Base-by-base conservation (phyloP, 2,329 filamentous ascomycete species). In the Sarocladium brachiariae region DNA sequence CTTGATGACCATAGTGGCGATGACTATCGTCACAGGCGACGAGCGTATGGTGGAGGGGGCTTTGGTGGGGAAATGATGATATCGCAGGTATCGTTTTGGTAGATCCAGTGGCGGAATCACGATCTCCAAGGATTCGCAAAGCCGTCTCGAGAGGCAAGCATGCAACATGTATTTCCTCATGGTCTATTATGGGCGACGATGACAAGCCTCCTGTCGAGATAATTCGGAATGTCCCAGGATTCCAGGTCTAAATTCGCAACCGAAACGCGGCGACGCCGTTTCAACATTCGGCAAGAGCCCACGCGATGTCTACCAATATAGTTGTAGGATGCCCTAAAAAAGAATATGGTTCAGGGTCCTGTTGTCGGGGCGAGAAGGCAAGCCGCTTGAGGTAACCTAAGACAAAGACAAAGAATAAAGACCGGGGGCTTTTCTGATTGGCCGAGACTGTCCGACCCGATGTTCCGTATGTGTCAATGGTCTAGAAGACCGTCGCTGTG, bases 311-410 rank as follows among this genome's bases (percentile, higher is more conserved):
- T 8, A 11, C 39, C 13, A 18, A 18, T 39, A 14, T 7, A n/a
- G 8, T 19, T 23, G 39, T 14, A 4, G 23, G 3, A 16, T 6
- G 39, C 27, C 18, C 21, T 13, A 7, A 25, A 16, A n/a, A 43
- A n/a, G n/a, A n/a, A n/a, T n/a, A n/a, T n/a, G 39, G 27, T 43
- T 43, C 39, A 43, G 39, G 39, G 39, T 43, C 39, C 39, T 43
- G 37, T n/a, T 35, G 33, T n/a, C 23, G 37, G 37, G 18, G 19
- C 10, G 16, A 23, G 16, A 19, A 16, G 37, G 19, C n/a, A n/a
- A n/a, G n/a, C n/a, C n/a, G n/a, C n/a, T n/a, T n/a, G n/a, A n/a
- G n/a, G n/a, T n/a, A n/a, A 23, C 16, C 23, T 19, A 39, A 7
- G 37, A 9, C 37, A n/a, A n/a, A 5, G 14, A 35, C 14, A n/a